phyloP scores from a whole-genome alignment of 352 stramenopile genomes.

The Phytophthora europaea region DNA sequence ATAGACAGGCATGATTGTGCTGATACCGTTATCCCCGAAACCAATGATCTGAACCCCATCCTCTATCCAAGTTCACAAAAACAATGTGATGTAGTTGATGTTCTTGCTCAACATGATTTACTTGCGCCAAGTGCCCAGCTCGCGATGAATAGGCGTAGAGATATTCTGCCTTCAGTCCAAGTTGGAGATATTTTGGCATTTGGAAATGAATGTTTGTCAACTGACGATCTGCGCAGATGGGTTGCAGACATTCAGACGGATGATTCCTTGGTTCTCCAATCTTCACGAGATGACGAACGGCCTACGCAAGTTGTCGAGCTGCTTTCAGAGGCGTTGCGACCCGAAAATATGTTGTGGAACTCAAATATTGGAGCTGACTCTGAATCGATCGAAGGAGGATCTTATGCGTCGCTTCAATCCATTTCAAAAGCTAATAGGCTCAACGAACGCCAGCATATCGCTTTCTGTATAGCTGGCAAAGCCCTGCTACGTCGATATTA shows the following conservation, averaged over 20 bases:
- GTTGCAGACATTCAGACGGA: not conserved
- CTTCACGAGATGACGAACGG: not conserved
- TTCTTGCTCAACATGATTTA: not conserved
- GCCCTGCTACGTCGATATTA: not conserved
- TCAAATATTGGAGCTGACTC: not conserved
- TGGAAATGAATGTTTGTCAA: not conserved
- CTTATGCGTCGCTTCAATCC: not conserved
- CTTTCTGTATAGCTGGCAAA: not conserved
- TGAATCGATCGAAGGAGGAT: not conserved
- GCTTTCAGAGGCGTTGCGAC: not conserved
- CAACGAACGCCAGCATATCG: not conserved
- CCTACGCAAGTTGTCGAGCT: not conserved
- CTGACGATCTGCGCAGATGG: not conserved
- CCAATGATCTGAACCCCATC: not conserved
- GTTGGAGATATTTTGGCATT: not conserved
- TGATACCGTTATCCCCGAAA: not conserved
- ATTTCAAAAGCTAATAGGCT: not conserved
- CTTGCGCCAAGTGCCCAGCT: not conserved
- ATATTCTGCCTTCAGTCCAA: not conserved
- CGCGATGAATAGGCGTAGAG: not conserved
- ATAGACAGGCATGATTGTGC: no score
- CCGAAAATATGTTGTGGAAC: not conserved
- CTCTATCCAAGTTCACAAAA: not conserved
- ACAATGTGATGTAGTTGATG: not conserved
- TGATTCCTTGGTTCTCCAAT: not conserved